Percentiles rank a stretch among this genome's conserved stretches.
These are phyloP conservation scores for Fusarium circinatum DNA, from an alignment of 2,329 filamentous ascomycete genomes.

Conservation along the genomic window DNA sequence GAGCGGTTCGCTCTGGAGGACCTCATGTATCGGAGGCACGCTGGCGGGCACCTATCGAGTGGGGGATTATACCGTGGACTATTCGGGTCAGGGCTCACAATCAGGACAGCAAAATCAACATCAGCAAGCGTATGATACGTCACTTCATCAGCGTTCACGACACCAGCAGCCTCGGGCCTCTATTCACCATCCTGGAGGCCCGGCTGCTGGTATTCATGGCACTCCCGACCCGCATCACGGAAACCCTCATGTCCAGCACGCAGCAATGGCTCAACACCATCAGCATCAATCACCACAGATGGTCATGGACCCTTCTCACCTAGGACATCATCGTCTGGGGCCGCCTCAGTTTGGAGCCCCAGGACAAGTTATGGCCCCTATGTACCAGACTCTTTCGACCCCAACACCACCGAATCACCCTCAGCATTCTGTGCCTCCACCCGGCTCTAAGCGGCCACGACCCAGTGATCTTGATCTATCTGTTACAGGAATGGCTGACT, in stretches of 20 bases:
- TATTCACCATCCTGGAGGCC: conserved; percentile 58
- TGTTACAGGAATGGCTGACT: conserved; percentile 59
- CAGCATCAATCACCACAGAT: conserved; percentile 63
- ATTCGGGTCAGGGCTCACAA: conserved; percentile 74
- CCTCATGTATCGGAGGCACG: conserved; percentile 77
- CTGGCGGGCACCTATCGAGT: conserved; percentile 80
- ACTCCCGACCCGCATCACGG: conserved; percentile 52
- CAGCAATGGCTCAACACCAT: conserved; percentile 56
- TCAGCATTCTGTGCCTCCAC: conserved; percentile 43
- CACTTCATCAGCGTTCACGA: conserved; percentile 50
- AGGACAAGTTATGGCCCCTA: conserved; percentile 60
- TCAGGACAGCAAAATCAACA: conserved; percentile 72
- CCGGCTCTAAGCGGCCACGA: conserved; percentile 62
- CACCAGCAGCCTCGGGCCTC: conserved; percentile 57
- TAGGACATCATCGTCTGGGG: conserved; percentile 63
- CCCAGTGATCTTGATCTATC: conserved; percentile 69
- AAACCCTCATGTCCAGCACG: conserved; percentile 46
- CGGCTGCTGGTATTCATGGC: conserved; percentile 59
- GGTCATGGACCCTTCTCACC: conserved; percentile 65
- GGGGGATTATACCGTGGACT: conserved; percentile 79
- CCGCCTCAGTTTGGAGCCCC: conserved; percentile 63
- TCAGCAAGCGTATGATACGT: conserved; percentile 69
- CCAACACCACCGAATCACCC: conserved; percentile 48
- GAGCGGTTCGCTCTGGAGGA: conserved; percentile 81
- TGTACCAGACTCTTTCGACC: conserved; percentile 63